These are phyloP conservation scores for Pseudopyrenochaeta lycopersici DNA, from an alignment of 2,329 filamentous ascomycete species.

Conservation along the genomic window DNA sequence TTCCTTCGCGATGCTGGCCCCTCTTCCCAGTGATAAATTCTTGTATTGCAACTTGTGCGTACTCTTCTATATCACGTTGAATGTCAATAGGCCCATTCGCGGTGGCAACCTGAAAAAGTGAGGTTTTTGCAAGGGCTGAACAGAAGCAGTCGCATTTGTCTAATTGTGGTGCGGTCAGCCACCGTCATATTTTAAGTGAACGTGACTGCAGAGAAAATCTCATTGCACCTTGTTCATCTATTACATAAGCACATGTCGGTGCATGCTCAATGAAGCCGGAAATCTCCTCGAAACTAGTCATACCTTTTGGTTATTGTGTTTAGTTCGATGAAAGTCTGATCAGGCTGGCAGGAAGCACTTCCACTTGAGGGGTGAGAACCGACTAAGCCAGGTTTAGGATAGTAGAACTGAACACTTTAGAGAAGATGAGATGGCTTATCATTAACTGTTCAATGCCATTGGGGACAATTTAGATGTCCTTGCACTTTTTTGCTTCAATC, in stretches of 20 bases:
- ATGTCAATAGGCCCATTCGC: slow-evolving; percentile 3
- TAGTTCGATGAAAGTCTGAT: neutral
- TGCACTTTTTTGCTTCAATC: too few species aligned
- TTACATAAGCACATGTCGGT: slow-evolving; percentile 10
- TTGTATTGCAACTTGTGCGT: slow-evolving; percentile 9
- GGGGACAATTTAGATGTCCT: too few species aligned
- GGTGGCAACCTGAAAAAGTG: slow-evolving; percentile 15
- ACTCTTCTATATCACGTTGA: slow-evolving; percentile 11
- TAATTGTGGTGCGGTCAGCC: neutral
- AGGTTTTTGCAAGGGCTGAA: slow-evolving; percentile 14
- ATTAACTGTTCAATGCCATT: too few species aligned
- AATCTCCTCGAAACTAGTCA: neutral
- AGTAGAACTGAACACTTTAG: too few species aligned
- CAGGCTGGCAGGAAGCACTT: neutral
- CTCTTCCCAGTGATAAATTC: slow-evolving; percentile 10
- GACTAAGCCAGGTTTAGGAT: too few species aligned
- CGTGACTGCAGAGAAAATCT: neutral
- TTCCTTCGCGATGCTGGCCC: neutral
- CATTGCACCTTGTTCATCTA: slow-evolving; percentile 9
- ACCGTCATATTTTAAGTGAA: neutral
- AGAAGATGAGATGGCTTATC: too few species aligned
- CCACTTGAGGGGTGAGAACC: too few species aligned
- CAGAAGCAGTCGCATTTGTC: slow-evolving; percentile 21
- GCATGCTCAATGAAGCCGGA: slow-evolving; percentile 13
- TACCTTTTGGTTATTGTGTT: neutral